Percentiles rank a stretch among this genome's conserved stretches.
phyloP scores from a whole-genome alignment of 805 yeast species.

The Nakazawaea populi region DNA sequence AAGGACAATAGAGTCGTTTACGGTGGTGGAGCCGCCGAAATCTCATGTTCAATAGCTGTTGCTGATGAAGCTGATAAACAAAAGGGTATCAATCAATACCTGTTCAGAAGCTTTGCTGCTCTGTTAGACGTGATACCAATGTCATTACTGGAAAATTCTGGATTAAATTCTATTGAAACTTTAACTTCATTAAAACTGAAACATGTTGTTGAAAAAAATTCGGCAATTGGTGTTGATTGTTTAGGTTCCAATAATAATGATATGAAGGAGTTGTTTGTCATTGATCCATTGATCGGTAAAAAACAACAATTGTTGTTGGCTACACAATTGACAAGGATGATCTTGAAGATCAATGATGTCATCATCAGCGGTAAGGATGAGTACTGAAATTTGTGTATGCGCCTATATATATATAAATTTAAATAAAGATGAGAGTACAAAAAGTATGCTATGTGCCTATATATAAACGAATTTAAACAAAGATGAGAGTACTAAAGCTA shows the following conservation, averaged over 20 bases:
- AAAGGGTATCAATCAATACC: slow-evolving; percentile 95
- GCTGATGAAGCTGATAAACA: slow-evolving; percentile 88
- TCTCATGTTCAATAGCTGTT: slow-evolving; percentile 87
- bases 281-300: slow-evolving; percentile 96
- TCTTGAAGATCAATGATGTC: slow-evolving; percentile 93
- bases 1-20: slow-evolving; percentile 93
- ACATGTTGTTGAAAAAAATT: slow-evolving; percentile 67
- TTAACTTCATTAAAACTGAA: slow-evolving; percentile 77
- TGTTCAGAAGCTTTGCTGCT: slow-evolving; percentile 88
- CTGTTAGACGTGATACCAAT: slow-evolving; percentile 91
- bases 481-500: slow-evolving; percentile 4
- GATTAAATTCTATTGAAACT: slow-evolving; percentile 89
- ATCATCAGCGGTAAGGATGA: slow-evolving; percentile 45
- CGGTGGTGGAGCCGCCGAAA: slow-evolving; percentile 99
- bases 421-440: slow-evolving; percentile 3
- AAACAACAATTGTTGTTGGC: slow-evolving; percentile 93
- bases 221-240: slow-evolving; percentile 90
- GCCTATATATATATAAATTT: neutral
- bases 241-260: slow-evolving; percentile 82
- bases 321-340: slow-evolving; percentile 97
- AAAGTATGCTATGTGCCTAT: neutral
- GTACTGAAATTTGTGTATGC: slow-evolving; percentile 2
- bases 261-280: slow-evolving; percentile 91
- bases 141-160: slow-evolving; percentile 96
- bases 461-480: neutral